These are phyloP conservation scores for Yamadazyma takamatsuzukensis DNA, from an alignment of 805 yeast genomes.

Conservation along the genomic window DNA sequence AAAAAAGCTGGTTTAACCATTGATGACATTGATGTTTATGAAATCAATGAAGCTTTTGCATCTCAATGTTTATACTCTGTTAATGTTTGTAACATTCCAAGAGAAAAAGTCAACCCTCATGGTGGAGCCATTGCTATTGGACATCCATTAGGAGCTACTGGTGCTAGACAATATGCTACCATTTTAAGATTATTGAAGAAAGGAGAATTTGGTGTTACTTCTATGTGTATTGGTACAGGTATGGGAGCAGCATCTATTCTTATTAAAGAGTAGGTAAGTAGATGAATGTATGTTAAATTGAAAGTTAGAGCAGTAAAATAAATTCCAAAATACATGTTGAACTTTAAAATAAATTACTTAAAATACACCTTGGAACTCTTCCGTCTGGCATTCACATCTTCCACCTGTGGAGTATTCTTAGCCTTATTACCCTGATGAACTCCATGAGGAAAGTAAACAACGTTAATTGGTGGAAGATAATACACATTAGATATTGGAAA, in stretches of 20 bases:
- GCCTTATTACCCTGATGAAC: conserved; percentile 37
- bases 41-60: conserved; percentile 96
- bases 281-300: too few species aligned
- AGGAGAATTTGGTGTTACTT: conserved; percentile 85
- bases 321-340: too few species aligned
- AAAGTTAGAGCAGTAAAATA: too few species aligned
- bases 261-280: conserved; percentile 60
- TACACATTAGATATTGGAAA: conserved; percentile 50
- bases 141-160: conserved; percentile 68
- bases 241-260: conserved; percentile 96
- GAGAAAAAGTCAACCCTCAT: conserved; percentile 65
- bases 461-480: conserved; percentile 53
- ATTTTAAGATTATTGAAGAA: conserved; percentile 71
- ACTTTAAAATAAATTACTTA: conserved; percentile 6
- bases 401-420: conserved; percentile 8
- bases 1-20: conserved; percentile 55
- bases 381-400: conserved; percentile 12
- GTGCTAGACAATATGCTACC: conserved; percentile 92
- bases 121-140: conserved; percentile 98
- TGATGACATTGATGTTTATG: conserved; percentile 71
- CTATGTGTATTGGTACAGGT: conserved; percentile 98
- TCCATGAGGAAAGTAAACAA: conserved; percentile 53
- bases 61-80: conserved; percentile 86
- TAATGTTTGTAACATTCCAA: conserved; percentile 60
- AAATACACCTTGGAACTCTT: conserved; percentile 25